Evolutionary conservation across 805 yeast genomes (phyloP).

Genomic region (Wickerhamiella occidentalis): DNA sequence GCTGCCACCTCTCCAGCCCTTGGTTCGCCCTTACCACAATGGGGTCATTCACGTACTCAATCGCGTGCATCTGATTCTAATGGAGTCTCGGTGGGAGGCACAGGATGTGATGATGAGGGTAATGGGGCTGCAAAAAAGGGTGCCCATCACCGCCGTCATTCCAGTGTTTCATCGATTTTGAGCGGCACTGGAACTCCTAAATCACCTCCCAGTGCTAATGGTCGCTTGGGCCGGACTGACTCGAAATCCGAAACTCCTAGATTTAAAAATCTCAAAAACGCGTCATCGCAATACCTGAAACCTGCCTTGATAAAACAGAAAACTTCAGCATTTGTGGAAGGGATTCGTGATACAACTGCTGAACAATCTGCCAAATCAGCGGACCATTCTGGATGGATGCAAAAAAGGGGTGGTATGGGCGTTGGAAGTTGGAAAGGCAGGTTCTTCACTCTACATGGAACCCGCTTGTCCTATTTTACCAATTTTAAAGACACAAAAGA

Average conservation of each 20-base stretch:
- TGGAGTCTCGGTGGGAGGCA: not conserved
- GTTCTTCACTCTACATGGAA: conserved; percentile 77
- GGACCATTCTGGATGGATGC: conserved; percentile 87
- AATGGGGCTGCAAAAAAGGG: not conserved
- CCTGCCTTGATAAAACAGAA: conserved; percentile 26
- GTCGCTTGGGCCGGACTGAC: conserved; percentile 4
- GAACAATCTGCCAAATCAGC: conserved; percentile 67
- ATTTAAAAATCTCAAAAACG: conserved; percentile 14
- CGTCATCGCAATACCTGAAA: conserved; percentile 38
- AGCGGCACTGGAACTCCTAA: conserved; percentile 6
- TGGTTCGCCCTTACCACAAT: not conserved
- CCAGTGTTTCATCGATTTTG: conserved; percentile 8
- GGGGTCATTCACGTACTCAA: not conserved
- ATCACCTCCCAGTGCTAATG: not conserved
- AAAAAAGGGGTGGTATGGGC: conserved; percentile 74
- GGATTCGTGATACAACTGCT: conserved; percentile 65
- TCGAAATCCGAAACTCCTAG: not conserved
- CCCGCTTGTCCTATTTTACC: conserved; percentile 79
- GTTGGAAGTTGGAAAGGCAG: conserved; percentile 89
- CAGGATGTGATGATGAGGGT: not conserved
- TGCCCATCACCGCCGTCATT: conserved; percentile 13
- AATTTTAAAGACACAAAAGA: conserved; percentile 69
- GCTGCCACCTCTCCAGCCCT: not conserved
- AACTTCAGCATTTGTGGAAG: conserved; percentile 48
- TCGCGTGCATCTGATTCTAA: not conserved